A percentile compares a stretch with the other conserved stretches of the same genome.
Evolutionary conservation across 2,329 filamentous ascomycete species (phyloP).

Genomic region (Trichoderma brevicompactum): DNA sequence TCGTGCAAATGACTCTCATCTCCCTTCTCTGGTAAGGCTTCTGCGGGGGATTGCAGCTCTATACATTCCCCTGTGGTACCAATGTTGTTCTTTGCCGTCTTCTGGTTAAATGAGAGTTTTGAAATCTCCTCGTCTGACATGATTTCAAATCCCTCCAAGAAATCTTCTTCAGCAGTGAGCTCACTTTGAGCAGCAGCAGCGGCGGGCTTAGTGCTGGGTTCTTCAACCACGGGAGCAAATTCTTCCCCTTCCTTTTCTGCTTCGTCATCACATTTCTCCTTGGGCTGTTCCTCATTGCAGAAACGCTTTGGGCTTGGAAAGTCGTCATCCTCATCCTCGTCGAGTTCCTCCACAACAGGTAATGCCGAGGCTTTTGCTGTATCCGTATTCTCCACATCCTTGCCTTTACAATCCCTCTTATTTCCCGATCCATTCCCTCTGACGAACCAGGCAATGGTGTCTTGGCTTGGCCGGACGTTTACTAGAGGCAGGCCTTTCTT

Average conservation of each 20-base stretch:
- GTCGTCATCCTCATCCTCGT: constrained; percentile 30
- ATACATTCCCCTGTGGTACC: not conserved
- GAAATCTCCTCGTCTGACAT: constrained; percentile 9
- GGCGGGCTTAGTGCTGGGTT: not conserved
- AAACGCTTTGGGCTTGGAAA: constrained; percentile 12
- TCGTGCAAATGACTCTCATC: not conserved
- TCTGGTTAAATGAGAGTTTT: not conserved
- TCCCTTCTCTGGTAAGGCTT: not conserved
- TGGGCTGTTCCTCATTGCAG: constrained; percentile 6
- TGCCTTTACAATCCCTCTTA: constrained; percentile 39
- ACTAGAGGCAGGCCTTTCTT: constrained; percentile 58
- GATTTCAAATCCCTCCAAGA: constrained; percentile 12
- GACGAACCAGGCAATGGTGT: constrained; percentile 59
- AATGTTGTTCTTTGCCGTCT: not conserved
- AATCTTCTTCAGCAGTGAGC: not conserved
- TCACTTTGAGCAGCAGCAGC: not conserved
- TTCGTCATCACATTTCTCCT: not conserved
- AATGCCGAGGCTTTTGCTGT: not conserved
- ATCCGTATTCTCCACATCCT: not conserved
- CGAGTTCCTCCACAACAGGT: constrained; percentile 30
- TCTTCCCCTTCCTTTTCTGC: not conserved
- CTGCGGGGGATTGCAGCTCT: not conserved
- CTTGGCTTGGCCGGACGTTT: constrained; percentile 61
- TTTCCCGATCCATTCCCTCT: constrained; percentile 41
- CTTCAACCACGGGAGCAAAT: not conserved